Evolutionary conservation across 192 early-diverging fungal genomes (phyloP), one percentile per base, ranked within the genome.

Genomic region (Endogone sp.): DNA sequence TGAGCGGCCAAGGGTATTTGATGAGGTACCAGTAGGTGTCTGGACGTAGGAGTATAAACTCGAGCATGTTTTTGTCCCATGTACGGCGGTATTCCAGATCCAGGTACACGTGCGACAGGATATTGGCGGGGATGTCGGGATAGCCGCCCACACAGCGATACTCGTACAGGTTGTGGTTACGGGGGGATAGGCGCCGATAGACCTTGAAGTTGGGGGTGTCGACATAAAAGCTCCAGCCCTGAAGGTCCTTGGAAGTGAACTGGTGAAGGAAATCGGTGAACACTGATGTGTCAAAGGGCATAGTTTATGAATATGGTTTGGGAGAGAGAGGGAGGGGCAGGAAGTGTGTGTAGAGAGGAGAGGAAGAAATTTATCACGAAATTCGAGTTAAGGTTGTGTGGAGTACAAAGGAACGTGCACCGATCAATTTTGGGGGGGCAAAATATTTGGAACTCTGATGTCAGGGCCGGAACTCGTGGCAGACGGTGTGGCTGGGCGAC

Each of bases 61-160:
- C 68, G 27, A 81, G 71, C 83, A 85, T 85, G 64, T 85, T 81
- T 65, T 77, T 79, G 64, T 85, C 83, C 83, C 83, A 85, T 37
- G 62, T 76, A 67, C 74, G 80, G 55, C 83, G 81, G 68, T 81
- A 82, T 57, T 79, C 76, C 8, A 82, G 73, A 70, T 85, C 83
- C 6, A 79, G 73, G 55, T 82, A 85, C 54, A 85, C 83, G 29
- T 78, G 79, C 16, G 79, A 76, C 3, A 85, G 73, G 10, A 81
- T 68, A 3, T 66, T 44, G 9, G 83, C 66, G 13, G 69, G 67
- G 25, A 85, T 71, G 63, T 82, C 76, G 20, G 68, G 71, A 49
- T 73, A 85, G 30, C 71, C 76, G 4, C 81, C 83, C 22, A 82
- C 65, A 60, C 77, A 75, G 55, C 76, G 74, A 74, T 82, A 85